Base-by-base conservation (phyloP, 2,329 filamentous ascomycete genomes). In the Penicillium brasilianum region DNA sequence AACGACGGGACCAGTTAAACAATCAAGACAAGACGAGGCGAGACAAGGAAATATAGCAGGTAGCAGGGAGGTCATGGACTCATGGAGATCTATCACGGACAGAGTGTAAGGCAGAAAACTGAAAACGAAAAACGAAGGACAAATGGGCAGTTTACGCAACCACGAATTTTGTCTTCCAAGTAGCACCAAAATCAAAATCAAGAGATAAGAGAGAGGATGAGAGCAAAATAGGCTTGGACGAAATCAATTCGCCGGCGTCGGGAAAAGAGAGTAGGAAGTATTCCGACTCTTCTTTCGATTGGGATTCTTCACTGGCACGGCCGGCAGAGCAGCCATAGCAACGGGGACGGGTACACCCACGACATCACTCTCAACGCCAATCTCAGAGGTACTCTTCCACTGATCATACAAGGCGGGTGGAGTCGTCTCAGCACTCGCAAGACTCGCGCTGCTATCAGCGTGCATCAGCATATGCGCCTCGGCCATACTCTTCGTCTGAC, bases 201-300 rank as follows among this genome's bases (percentile, higher is more conserved):
- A 41, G 14, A 22, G 49, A 5, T 13, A 52, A 61, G 41, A 53
- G 50, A 30, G 34, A 49, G 44, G 30, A 20, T 32, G 16, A 6
- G 18, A 11, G 57, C n/a, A 49, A 57, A 55, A 32, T 55, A 56
- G 25, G 57, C 58, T 52, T 28, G 34, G 57, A 53, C 50, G 11
- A 54, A 18, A 28, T 48, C 58, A 56, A 57, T 10, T 60, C 51
- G 65, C 65, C n/a, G 66, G 61, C 39, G 71, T 69, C 10, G 77
- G 77, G 63, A 79, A 79, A 48, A 80, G 74, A 43, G 80, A 81
- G 66, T 81, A 81, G 37, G 79, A 81, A n/a, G 78, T 71, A 3
- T 63, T 68, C 44, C 79, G 72, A 58, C 66, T 70, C 67, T 77
- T 79, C 58, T 71, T 72, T 48, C 75, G 68, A 62, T 69, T 68